Evolutionary conservation across 2,329 filamentous ascomycete species (phyloP).

Genomic region (Neonectria sp.): DNA sequence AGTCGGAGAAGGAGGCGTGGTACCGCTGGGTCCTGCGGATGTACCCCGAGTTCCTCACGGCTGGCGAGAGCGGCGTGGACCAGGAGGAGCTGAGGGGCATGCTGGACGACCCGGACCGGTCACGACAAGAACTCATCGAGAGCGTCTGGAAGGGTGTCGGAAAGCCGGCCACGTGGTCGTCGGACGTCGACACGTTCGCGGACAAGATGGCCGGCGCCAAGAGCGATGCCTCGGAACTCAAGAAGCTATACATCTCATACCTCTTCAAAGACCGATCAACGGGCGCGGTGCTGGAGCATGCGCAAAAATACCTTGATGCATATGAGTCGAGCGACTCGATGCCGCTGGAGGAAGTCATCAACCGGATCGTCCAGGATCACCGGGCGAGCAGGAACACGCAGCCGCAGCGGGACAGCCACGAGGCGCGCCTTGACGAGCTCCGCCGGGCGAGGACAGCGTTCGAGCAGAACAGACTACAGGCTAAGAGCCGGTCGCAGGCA

Average conservation of each 20-base stretch:
- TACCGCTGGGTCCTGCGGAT: constrained; percentile 62
- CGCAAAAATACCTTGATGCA: constrained; percentile 59
- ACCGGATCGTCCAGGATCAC: constrained; percentile 51
- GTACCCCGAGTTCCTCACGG: constrained; percentile 56
- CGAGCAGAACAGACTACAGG: constrained; percentile 60
- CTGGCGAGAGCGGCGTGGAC: constrained; percentile 48
- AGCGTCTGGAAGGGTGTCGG: constrained; percentile 56
- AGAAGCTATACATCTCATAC: constrained; percentile 57
- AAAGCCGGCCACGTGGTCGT: constrained; percentile 51
- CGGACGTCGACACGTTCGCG: constrained; percentile 53
- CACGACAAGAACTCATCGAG: constrained; percentile 55
- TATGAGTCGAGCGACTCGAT: constrained; percentile 47
- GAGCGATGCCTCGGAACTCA: constrained; percentile 51
- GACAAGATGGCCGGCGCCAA: constrained; percentile 52
- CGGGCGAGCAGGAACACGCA: constrained; percentile 50
- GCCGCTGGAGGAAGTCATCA: constrained; percentile 53
- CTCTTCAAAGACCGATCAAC: constrained; percentile 59
- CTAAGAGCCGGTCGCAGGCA: constrained; percentile 53
- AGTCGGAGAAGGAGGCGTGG: constrained; percentile 68
- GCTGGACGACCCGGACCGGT: constrained; percentile 56
- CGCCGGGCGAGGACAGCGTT: constrained; percentile 64
- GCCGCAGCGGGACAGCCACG: constrained; percentile 57
- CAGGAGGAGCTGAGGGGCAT: constrained; percentile 53
- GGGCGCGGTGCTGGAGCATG: constrained; percentile 49
- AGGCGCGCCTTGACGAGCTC: constrained; percentile 61